Evolutionary conservation across 805 yeast species (phyloP).

Genomic region (Cyberlindnera xylosilytica): DNA sequence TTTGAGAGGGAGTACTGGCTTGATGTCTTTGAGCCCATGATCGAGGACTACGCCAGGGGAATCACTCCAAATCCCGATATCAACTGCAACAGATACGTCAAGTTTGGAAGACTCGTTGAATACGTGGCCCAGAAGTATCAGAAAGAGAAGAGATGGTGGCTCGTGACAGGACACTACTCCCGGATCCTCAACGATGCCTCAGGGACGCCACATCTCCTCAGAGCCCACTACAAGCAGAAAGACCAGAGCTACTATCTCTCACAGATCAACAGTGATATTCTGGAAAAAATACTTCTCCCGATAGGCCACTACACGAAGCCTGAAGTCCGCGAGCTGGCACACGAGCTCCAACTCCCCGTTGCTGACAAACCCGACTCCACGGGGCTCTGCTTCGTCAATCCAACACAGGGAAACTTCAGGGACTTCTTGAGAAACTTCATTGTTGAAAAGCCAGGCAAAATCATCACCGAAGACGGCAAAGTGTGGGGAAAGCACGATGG

Average conservation of each 20-base stretch:
- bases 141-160: constrained; percentile 60
- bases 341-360: constrained; percentile 47
- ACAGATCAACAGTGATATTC: constrained; percentile 46
- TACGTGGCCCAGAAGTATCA: constrained; percentile 42
- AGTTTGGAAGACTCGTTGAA: constrained; percentile 76
- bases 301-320: constrained; percentile 77
- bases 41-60: constrained; percentile 66
- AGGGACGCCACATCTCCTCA: constrained; percentile 43
- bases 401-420: constrained; percentile 61
- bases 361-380: constrained; percentile 90
- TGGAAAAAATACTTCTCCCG: constrained; percentile 65
- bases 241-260: constrained; percentile 93
- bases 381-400: constrained; percentile 88
- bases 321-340: constrained; percentile 67
- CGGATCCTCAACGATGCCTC: constrained; percentile 40
- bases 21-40: constrained; percentile 91
- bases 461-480: constrained; percentile 70
- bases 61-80: constrained; percentile 94
- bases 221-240: constrained; percentile 58
- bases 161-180: constrained; percentile 87
- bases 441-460: constrained; percentile 69
- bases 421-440: constrained; percentile 74
- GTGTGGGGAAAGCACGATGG: constrained; percentile 85
- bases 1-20: constrained; percentile 93
- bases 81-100: constrained; percentile 78